These are phyloP conservation scores for Xylaria sp. DNA, from an alignment of 2,329 filamentous ascomycete species.

Conservation along the genomic window DNA sequence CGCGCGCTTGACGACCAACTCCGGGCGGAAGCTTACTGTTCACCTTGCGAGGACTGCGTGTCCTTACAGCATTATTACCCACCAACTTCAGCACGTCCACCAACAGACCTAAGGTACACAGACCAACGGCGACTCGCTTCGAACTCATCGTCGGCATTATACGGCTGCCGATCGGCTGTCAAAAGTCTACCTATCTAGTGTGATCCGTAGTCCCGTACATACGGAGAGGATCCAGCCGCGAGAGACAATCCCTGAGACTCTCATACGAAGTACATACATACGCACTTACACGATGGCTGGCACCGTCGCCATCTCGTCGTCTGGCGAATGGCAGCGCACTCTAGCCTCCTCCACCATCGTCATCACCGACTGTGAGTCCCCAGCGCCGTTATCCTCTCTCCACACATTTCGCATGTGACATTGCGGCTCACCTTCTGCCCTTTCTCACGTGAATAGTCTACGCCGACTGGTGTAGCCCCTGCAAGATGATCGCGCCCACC, in stretches of 20 bases:
- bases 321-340: constrained; percentile 65
- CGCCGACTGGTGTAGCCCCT: constrained; percentile 91
- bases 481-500: constrained; percentile 83
- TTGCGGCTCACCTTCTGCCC: constrained; percentile 24
- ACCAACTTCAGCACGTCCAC: no score
- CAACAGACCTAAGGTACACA: no score
- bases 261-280: no score
- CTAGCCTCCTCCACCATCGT: constrained; percentile 72
- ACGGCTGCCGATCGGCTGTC: neutral
- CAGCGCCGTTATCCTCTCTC: neutral
- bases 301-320: constrained; percentile 56
- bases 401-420: neutral
- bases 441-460: constrained; percentile 57
- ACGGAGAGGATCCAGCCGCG: neutral
- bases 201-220: neutral
- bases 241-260: no score
- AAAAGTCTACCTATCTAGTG: neutral
- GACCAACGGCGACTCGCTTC: no score
- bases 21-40: no score
- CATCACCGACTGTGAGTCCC: constrained; percentile 75
- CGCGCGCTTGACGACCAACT: no score
- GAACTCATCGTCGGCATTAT: neutral
- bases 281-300: constrained; percentile 35
- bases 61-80: no score
- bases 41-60: no score